phyloP scores from a whole-genome alignment of 257 asterid species.

The Eustoma russellianum region DNA sequence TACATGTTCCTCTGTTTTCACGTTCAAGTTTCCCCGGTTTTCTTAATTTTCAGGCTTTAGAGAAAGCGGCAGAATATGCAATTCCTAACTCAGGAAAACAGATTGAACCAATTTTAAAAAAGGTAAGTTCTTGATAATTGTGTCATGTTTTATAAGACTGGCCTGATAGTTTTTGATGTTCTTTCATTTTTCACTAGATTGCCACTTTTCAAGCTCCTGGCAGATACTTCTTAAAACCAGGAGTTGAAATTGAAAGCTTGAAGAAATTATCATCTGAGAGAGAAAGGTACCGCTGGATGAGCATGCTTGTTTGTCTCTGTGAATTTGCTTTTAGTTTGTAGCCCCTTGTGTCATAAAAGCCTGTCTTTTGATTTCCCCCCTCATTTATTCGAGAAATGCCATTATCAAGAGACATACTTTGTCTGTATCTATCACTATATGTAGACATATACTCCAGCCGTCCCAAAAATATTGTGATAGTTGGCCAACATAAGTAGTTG shows the following conservation, averaged over 20 bases:
- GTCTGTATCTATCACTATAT: no score
- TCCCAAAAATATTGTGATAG: no score
- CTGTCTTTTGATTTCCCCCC: neutral
- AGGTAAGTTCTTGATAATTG: conserved; percentile 39
- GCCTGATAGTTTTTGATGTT: conserved; percentile 1
- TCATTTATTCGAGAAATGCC: neutral
- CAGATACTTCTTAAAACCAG: conserved; percentile 72
- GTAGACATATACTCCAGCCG: no score
- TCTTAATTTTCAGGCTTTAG: conserved; percentile 50
- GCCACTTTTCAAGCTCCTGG: conserved; percentile 77
- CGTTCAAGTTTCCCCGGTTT: conserved; percentile 9
- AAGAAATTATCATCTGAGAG: conserved; percentile 49
- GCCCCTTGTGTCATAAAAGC: no score
- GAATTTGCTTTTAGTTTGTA: neutral
- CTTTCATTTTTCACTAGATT: conserved; percentile 39
- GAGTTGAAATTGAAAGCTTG: conserved; percentile 44
- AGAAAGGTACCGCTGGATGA: conserved; percentile 49
- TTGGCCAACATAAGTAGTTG: no score
- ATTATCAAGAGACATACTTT: neutral
- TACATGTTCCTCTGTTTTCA: conserved; percentile 6
- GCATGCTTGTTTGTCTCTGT: neutral
- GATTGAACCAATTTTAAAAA: conserved; percentile 76
- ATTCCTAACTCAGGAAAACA: conserved; percentile 56
- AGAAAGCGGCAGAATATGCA: conserved; percentile 78
- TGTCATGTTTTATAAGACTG: conserved; percentile 10